Base-by-base conservation (phyloP, 1,284 basidiomycete genomes). In the Naganishia albida region DNA sequence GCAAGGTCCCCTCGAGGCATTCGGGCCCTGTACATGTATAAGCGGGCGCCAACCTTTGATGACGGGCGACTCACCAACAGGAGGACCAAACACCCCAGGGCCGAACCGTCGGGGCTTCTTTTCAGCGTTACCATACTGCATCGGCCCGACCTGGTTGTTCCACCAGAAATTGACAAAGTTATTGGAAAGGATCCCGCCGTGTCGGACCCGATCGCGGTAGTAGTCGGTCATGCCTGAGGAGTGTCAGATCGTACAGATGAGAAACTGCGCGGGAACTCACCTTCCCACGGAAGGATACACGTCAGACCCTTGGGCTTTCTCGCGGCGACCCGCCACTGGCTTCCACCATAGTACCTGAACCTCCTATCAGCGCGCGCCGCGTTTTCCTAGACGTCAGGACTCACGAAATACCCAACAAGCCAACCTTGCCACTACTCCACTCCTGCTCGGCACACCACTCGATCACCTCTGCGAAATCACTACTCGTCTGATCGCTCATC, bases 231-330 rank as follows among this genome's bases (percentile, higher is more conserved):
- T 75, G 28, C 74, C 70, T 66, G 46, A 1, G 30, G 7, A 44
- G 42, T 30, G 26, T 28, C 20, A 48, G 57, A 18, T n/a, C 28
- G 26, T 13, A 15, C 30, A 13, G 18, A 20, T 38, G 7, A 13
- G 28, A 7, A n/a, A n/a, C n/a, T n/a, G 30, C 15, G 25, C 12
- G 8, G 15, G 12, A 16, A 20, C 65, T 62, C 40, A 63, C 71
- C 73, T 50, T 78, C 76, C 76, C 76, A 78, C 0, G 74, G 75
- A 0, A 78, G 62, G 59, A 77, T 75, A 69, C 75, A 77, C 1
- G 72, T 55, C 26, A 78, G 62, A 2, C 77, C 77, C 68, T 76
- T 77, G 20, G 77, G 77, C 52, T 67, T 66, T 13, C 73, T 70
- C 20, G 76, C 75, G 3, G 76, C 76, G 3, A 78, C 76, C 8